phyloP scores from a whole-genome alignment of 2,329 filamentous ascomycete species.

The Microdochium paspali region DNA sequence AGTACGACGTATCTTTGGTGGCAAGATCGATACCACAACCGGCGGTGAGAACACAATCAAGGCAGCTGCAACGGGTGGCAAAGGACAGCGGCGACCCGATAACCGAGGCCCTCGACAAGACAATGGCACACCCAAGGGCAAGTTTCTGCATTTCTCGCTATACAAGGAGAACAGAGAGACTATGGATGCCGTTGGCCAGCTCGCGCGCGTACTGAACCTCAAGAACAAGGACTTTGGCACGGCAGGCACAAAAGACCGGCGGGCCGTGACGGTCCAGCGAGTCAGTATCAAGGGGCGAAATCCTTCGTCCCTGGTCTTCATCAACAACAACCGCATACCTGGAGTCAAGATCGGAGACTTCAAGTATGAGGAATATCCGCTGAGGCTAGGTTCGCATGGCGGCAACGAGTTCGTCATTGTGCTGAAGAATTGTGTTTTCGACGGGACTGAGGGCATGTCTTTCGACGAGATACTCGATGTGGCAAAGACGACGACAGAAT shows the following conservation, averaged over 20 bases:
- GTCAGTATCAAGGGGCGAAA: constrained; percentile 52
- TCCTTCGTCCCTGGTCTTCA: constrained; percentile 49
- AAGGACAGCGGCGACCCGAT: constrained; percentile 16
- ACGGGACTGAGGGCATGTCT: constrained; percentile 28
- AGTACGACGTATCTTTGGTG: constrained; percentile 73
- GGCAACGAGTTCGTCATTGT: constrained; percentile 94
- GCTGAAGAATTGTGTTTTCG: constrained; percentile 71
- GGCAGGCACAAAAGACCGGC: constrained; percentile 84
- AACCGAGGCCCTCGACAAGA: background rate
- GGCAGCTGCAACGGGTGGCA: constrained; percentile 31
- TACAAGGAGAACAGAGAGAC: constrained; percentile 98
- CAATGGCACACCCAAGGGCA: constrained; percentile 36
- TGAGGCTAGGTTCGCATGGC: constrained; percentile 73
- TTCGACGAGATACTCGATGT: constrained; percentile 36
- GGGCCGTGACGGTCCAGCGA: constrained; percentile 77
- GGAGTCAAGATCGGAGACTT: constrained; percentile 70
- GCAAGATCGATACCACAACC: constrained; percentile 68
- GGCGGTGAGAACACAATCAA: constrained; percentile 48
- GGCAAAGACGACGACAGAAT: constrained; percentile 39
- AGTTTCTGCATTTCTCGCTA: constrained; percentile 82
- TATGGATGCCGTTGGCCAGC: constrained; percentile 76
- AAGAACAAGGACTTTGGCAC: constrained; percentile 65
- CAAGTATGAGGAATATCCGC: constrained; percentile 58
- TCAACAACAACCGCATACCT: constrained; percentile 53
- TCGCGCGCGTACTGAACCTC: constrained; percentile 64